A percentile compares a stretch with the other conserved stretches of the same genome.
Evolutionary conservation across 2,329 filamentous ascomycete genomes (phyloP).

Genomic region (Fusarium metavorans): DNA sequence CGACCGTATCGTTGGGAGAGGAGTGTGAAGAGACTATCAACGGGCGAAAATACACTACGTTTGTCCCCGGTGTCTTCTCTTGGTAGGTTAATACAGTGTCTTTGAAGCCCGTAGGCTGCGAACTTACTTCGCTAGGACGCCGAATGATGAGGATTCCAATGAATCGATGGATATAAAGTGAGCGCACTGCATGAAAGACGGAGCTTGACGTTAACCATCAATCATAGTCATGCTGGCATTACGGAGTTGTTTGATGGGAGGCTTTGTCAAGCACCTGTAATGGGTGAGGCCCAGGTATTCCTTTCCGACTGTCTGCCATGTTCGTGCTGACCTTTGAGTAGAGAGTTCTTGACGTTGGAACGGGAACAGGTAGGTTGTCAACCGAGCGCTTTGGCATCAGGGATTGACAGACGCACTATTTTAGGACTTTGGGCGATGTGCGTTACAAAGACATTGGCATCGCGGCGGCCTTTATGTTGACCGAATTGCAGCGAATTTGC

Average conservation of each 20-base stretch:
- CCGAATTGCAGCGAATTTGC: not conserved
- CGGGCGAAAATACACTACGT: not conserved
- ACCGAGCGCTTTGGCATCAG: not conserved
- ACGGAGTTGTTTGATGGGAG: not conserved
- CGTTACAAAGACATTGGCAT: not conserved
- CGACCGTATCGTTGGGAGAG: not conserved
- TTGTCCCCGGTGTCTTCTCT: not conserved
- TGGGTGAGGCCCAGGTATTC: not conserved
- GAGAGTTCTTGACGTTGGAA: not conserved
- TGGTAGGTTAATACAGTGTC: not conserved
- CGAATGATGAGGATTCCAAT: fast-evolving
- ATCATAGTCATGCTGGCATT: not conserved
- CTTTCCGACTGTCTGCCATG: not conserved
- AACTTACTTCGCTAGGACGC: not conserved
- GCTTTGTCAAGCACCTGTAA: not conserved
- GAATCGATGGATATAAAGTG: not conserved
- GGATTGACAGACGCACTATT: not conserved
- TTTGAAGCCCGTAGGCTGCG: not conserved
- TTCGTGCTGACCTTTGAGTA: not conserved
- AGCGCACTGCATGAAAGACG: not conserved
- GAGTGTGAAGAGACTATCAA: not conserved
- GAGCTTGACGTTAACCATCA: not conserved
- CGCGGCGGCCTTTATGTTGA: not conserved
- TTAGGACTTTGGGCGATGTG: not conserved
- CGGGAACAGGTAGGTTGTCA: not conserved